Conservation (phyloP, 257 asterid species). For the Solanum sparsipilum region DNA sequence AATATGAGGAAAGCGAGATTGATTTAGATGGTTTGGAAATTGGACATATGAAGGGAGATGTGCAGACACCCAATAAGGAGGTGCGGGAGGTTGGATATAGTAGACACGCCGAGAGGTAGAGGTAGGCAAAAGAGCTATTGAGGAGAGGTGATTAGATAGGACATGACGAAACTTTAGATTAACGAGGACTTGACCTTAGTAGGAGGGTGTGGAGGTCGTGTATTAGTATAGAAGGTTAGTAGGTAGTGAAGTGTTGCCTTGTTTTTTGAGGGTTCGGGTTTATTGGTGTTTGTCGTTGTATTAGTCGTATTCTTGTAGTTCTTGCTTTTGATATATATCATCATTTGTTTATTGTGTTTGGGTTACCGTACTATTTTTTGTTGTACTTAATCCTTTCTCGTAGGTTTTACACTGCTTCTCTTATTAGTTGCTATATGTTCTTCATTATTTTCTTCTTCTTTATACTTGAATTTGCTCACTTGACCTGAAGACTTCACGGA, state of each 20-base stretch:
- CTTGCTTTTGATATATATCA: not conserved
- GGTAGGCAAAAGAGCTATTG: not conserved
- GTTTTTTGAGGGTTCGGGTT: not conserved
- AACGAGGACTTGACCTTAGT: not conserved
- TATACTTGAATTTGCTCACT: too few species aligned
- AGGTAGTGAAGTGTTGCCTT: not conserved
- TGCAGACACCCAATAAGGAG: not conserved
- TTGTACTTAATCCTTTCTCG: not conserved
- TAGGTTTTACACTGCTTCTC: not conserved
- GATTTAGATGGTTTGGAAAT: not conserved
- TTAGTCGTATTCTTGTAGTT: not conserved
- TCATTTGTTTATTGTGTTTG: not conserved
- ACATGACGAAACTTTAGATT: not conserved
- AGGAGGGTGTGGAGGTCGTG: not conserved
- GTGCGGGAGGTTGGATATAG: not conserved
- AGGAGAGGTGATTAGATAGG: not conserved
- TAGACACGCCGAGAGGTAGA: not conserved
- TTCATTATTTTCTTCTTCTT: not conserved
- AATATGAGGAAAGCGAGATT: not conserved
- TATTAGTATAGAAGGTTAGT: not conserved
- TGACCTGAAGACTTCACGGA: not conserved
- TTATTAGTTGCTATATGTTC: not conserved
- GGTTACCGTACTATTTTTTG: not conserved
- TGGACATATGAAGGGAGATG: not conserved
- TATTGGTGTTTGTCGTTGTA: not conserved